Percentiles rank a stretch among this genome's conserved stretches.
These are phyloP conservation scores for Tylopilus sp. DNA, from an alignment of 1,284 basidiomycete genomes.

Conservation along the genomic window DNA sequence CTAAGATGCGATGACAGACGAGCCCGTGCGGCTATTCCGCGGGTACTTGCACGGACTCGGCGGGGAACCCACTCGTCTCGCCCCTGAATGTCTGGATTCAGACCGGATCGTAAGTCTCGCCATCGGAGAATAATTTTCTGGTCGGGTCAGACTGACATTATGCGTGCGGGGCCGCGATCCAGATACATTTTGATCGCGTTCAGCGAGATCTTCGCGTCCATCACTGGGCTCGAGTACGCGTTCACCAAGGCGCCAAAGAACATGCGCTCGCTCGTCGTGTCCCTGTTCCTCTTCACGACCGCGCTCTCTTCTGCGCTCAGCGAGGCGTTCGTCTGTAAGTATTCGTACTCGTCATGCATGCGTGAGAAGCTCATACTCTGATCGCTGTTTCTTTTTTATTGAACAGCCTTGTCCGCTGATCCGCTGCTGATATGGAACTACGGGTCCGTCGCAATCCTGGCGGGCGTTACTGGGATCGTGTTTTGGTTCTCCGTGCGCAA, in stretches of 20 bases:
- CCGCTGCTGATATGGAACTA: conserved; percentile 58
- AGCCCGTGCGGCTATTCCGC: conserved; percentile 65
- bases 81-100: conserved; percentile 78
- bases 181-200: conserved; percentile 66
- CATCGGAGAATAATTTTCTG: too few relatives aligned
- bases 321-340: conserved; percentile 63
- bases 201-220: conserved; percentile 80
- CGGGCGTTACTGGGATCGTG: conserved; percentile 36
- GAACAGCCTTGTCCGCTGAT: conserved; percentile 46
- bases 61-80: conserved; percentile 41
- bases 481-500: conserved; percentile 64
- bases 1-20: conserved; percentile 33
- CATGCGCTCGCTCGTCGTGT: conserved; percentile 78
- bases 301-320: conserved; percentile 64
- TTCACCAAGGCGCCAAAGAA: conserved; percentile 83
- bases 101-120: conserved; percentile 46
- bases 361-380: conserved; percentile 36
- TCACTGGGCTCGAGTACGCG: conserved; percentile 86
- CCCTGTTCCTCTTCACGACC: conserved; percentile 65
- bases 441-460: conserved; percentile 42
- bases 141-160: too few relatives aligned
- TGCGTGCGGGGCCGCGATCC: not conserved
- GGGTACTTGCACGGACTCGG: conserved; percentile 48
- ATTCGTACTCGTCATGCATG: not conserved
- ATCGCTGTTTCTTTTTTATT: conserved; percentile 15